Percentiles rank a stretch among this genome's conserved stretches.
These are phyloP conservation scores for Tolypocladium amazonense DNA, from an alignment of 2,329 filamentous ascomycete species.

Conservation along the genomic window DNA sequence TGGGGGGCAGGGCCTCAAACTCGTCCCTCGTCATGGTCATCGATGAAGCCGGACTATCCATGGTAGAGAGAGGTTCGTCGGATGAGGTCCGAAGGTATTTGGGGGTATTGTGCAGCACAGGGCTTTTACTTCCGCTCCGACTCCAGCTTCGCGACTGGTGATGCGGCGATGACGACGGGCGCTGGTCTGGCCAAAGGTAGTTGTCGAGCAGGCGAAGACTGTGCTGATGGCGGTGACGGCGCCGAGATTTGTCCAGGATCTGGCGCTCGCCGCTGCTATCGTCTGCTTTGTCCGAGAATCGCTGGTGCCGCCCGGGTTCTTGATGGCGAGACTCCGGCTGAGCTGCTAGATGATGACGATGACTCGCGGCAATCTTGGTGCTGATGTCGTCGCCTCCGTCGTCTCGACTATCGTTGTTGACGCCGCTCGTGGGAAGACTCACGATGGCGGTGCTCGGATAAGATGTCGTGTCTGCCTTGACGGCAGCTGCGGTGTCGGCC, in stretches of 20 bases:
- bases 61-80: conserved; percentile 8
- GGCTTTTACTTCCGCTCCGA: conserved; percentile 9
- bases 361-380: background rate
- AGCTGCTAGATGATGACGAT: background rate
- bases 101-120: conserved; percentile 6
- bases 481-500: background rate
- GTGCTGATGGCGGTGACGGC: conserved; percentile 2
- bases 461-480: background rate
- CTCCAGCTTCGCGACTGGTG: conserved; percentile 9
- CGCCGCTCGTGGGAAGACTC: background rate
- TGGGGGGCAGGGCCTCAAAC: conserved; percentile 42
- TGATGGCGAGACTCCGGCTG: background rate
- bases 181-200: background rate
- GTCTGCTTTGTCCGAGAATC: background rate
- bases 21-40: conserved; percentile 24
- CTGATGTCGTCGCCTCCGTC: no score
- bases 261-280: background rate
- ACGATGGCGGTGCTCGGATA: background rate
- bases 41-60: conserved; percentile 14
- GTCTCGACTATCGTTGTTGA: background rate
- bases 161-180: conserved; percentile 1
- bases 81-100: conserved; percentile 13
- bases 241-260: background rate
- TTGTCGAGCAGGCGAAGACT: background rate
- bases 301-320: background rate